Conservation (phyloP, 2,329 filamentous ascomycete genomes). For the Verticillium nonalfalfae region DNA sequence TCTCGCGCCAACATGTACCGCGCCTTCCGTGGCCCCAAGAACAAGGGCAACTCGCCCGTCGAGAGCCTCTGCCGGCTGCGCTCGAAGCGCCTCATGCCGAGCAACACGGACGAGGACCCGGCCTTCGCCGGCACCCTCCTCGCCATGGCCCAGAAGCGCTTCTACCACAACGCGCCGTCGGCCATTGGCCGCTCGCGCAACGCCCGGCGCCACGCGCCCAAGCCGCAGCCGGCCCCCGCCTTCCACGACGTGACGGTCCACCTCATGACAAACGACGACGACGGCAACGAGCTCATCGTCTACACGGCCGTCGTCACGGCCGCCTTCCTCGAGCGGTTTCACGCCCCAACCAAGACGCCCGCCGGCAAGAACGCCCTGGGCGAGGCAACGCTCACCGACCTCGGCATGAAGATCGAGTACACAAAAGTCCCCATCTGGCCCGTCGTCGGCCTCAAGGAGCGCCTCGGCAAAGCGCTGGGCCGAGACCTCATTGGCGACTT, state of each 20-base stretch:
- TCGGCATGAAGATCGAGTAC: conserved; percentile 39
- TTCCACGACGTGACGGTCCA: conserved; percentile 43
- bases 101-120: conserved; percentile 42
- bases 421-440: conserved; percentile 47
- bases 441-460: conserved; percentile 46
- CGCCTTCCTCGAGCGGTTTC: conserved; percentile 42
- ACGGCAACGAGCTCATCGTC: conserved; percentile 42
- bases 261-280: conserved; percentile 44
- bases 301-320: conserved; percentile 44
- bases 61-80: conserved; percentile 38
- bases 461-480: conserved; percentile 47
- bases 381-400: conserved; percentile 3
- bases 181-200: background rate
- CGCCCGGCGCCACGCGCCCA: background rate
- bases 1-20: conserved; percentile 42
- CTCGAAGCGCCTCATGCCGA: conserved; percentile 38
- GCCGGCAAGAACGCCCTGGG: background rate
- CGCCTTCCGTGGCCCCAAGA: conserved; percentile 31
- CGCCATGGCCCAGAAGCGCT: conserved; percentile 50
- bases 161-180: conserved; percentile 27
- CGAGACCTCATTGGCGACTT: conserved; percentile 39
- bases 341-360: conserved; percentile 32
- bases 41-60: conserved; percentile 39
- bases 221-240: conserved; percentile 13
- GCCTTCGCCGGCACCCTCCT: conserved; percentile 46